Conservation (phyloP, 225 moss, liverwort and hornwort genomes). For the Physcomitrium patens region DNA sequence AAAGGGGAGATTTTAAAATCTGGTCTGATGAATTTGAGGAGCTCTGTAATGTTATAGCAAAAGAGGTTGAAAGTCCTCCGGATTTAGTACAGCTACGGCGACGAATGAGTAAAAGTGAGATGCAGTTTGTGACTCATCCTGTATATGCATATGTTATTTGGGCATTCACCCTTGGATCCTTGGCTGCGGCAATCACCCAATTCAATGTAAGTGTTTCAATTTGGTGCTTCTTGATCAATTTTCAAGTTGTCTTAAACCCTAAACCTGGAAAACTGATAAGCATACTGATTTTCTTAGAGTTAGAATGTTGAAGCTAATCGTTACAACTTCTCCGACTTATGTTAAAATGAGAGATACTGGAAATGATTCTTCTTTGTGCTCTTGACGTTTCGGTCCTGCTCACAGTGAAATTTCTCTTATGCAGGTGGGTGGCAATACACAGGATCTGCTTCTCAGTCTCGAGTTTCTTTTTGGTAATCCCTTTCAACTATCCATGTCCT, state of each 20-base stretch:
- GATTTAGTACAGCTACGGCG: slow-evolving; percentile 46
- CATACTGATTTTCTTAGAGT: neutral
- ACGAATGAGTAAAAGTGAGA: slow-evolving; percentile 45
- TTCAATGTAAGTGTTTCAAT: slow-evolving; percentile 53
- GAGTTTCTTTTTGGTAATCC: slow-evolving; percentile 71
- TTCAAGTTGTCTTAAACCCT: neutral
- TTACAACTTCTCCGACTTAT: neutral
- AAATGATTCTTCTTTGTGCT: too few relatives aligned
- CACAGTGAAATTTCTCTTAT: neutral
- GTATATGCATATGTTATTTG: slow-evolving; percentile 73
- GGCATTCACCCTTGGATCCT: slow-evolving; percentile 66
- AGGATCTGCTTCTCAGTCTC: slow-evolving; percentile 46
- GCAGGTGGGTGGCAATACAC: slow-evolving; percentile 43
- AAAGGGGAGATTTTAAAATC: slow-evolving; percentile 86
- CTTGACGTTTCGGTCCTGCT: slow-evolving; percentile 1
- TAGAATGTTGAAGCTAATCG: neutral
- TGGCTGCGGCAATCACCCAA: slow-evolving; percentile 60
- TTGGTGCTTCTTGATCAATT: neutral
- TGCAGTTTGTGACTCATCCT: slow-evolving; percentile 75
- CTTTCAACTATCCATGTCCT: slow-evolving; percentile 9
- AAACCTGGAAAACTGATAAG: neutral
- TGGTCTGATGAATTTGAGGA: slow-evolving; percentile 96
- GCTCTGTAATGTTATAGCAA: slow-evolving; percentile 86
- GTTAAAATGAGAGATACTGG: neutral
- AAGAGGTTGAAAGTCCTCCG: slow-evolving; percentile 76